Evolutionary conservation across 73 alveolate genomes (phyloP), one percentile per base, ranked within the genome.

Genomic region (Paramecium biaurelia): DNA sequence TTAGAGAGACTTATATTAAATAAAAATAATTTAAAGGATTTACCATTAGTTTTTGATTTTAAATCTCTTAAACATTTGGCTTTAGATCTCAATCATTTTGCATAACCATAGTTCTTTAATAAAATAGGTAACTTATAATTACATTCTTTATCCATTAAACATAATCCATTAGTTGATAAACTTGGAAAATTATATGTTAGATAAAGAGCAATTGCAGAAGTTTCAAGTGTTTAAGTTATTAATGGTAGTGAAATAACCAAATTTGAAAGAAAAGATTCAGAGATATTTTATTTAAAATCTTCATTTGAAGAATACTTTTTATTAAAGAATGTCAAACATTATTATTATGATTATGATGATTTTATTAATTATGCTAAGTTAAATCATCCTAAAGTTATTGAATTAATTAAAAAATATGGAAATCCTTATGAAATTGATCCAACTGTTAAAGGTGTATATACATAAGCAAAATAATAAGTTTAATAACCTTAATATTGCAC

Each of bases 211-310:
- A 92, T 89, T 9, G 96, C 97, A 20, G 92, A 94, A 15, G 28
- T 90, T 4, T 74, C 87, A 14, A 88, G 57, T 70, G 70, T 94
- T 26, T 56, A 76, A 70, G 34, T 92, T 11, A 85, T 94, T 10
- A 94, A 94, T 49, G 97, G 97, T 7, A 70, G 93, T 21, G 47
- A 85, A 11, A 82, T 94, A 5, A 85, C 92, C 11, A 92, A 94
- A 89, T 85, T 63, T 21, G 97, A 94, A 41, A 92, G 97, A 70
- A 94, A 79, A 59, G 97, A 94, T 45, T 85, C 95, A 1, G 97
- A 94, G 38, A 67, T 86, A 28, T 86, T 88, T 74, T 94, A 94
- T 41, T 58, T 93, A 59, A 92, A 92, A 70, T 86, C 88, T 63
- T 68, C 94, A 15, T 93, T 92, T 76, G 95, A 94, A 58, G 96